Percentiles rank a stretch among this genome's conserved stretches.
Conservation (phyloP, 2,329 filamentous ascomycete genomes). For the Aspergillus sp. region DNA sequence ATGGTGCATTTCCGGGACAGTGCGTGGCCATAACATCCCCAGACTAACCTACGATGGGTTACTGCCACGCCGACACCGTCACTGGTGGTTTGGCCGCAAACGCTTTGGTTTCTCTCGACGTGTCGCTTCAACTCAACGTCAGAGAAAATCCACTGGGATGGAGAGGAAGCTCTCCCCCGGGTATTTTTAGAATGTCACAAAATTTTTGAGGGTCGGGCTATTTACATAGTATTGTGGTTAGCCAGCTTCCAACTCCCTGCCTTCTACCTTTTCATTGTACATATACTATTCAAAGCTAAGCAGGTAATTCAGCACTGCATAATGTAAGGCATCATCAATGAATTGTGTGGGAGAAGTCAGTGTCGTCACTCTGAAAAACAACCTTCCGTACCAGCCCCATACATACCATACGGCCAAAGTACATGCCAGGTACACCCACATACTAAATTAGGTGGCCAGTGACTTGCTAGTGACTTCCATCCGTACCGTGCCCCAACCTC, state of each 20-base stretch:
- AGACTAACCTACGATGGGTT: background rate
- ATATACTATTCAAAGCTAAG: too few species aligned
- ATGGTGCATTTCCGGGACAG: conserved; percentile 1
- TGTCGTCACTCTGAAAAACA: background rate
- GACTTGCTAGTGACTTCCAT: background rate
- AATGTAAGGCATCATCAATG: background rate
- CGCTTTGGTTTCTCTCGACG: conserved; percentile 18
- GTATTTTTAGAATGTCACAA: background rate
- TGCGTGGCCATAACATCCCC: conserved; percentile 9
- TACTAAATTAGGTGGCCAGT: too few species aligned
- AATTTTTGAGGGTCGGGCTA: background rate
- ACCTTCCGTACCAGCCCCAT: background rate
- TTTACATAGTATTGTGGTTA: too few species aligned
- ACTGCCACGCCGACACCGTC: conserved; percentile 8
- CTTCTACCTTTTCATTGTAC: too few species aligned
- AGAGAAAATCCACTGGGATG: background rate
- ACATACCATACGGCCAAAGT: background rate
- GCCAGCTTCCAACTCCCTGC: too few species aligned
- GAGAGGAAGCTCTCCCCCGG: background rate
- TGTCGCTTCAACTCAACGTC: conserved; percentile 10
- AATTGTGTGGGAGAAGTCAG: background rate
- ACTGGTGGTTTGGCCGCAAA: conserved; percentile 17
- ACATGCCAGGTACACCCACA: background rate
- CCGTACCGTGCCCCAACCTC: background rate
- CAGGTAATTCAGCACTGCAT: background rate